Base-by-base conservation (phyloP, 805 yeast genomes). In the Wickerhamiella brachini region DNA sequence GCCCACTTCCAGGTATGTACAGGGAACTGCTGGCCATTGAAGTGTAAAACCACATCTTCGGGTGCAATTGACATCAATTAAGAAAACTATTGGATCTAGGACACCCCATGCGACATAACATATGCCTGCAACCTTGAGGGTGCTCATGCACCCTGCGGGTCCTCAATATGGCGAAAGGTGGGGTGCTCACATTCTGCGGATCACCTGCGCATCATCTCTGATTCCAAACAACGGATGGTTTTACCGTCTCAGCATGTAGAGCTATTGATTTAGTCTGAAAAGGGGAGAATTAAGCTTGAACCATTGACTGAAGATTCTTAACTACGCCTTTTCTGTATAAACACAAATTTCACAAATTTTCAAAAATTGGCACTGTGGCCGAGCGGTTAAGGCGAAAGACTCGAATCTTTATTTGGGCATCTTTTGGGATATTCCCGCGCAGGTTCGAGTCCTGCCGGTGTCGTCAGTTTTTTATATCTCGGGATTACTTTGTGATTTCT, bases 371-470 rank as follows among this genome's bases (percentile, higher is more conserved):
- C 58, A 56, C 56, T 54, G 50, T 57, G 60, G 53, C 60, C 60
- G 60, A 57, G 60, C 54, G 60, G 60, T 57, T 57, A 57, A 57
- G 60, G 60, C 53, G 60, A 55, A 50, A 56, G 60, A 57, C 57
- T 57, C 57, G 60, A 57, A 57, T 54, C 51, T 29, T 31, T 22
- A 34, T 51, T 47, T 45, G 44, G 59, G 43, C 49, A 57, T 57
- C 60, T 56, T 50, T 56, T 57, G 59, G 59, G 60, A 56, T 57
- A 46, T 52, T 57, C 60, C 59, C 59, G 60, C 60, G 58, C 59
- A 56, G 60, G 60, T 57, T 57, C 60, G 60, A 57, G 56, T 57
- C 60, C 60, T 56, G 59, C 58, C 50, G 57, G 56, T 56, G 58
- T 55, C 60, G 60, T 31, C 38, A 51, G 48, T 31, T 56, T 51